Percentiles rank a stretch among this genome's conserved stretches.
Evolutionary conservation across 106 monocot genomes (phyloP).

Genomic region (Posidonia australis): DNA sequence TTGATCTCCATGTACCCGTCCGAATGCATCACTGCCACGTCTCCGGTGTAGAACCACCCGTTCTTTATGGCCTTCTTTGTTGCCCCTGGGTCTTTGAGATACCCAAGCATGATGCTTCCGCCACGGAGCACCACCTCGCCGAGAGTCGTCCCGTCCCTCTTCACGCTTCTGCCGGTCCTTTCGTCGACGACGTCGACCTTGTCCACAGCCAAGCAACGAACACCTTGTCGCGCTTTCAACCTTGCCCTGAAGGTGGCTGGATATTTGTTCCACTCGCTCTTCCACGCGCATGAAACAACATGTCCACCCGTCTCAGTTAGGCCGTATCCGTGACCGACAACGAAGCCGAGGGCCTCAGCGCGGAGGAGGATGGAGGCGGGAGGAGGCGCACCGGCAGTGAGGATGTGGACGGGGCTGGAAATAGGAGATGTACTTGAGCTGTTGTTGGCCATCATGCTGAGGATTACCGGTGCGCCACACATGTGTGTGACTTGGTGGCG

Average conservation of each 20-base stretch:
- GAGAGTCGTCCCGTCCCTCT: slow-evolving; percentile 21
- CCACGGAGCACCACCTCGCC: slow-evolving; percentile 27
- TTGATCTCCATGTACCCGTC: slow-evolving; percentile 21
- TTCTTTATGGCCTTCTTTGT: neutral
- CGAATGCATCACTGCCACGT: slow-evolving; percentile 8
- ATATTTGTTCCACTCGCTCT: slow-evolving; percentile 42
- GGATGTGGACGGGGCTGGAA: slow-evolving; percentile 11
- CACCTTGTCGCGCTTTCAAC: slow-evolving; percentile 30
- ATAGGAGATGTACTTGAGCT: neutral
- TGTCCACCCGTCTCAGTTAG: slow-evolving; percentile 45
- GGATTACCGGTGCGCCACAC: slow-evolving; percentile 55
- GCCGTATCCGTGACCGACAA: slow-evolving; percentile 11
- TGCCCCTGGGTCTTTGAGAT: neutral
- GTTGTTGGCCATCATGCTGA: slow-evolving; percentile 31
- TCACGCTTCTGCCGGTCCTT: slow-evolving; percentile 11
- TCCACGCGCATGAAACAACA: slow-evolving; percentile 56
- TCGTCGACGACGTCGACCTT: slow-evolving; percentile 24
- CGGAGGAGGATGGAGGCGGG: slow-evolving; percentile 10
- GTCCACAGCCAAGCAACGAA: slow-evolving; percentile 23
- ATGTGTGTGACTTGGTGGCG: slow-evolving; percentile 47
- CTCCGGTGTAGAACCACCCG: slow-evolving; percentile 3
- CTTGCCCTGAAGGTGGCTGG: slow-evolving; percentile 17
- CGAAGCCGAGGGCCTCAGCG: slow-evolving; percentile 22
- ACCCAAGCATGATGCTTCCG: slow-evolving; percentile 12
- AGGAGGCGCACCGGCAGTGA: slow-evolving; percentile 21